Percentiles rank a stretch among this genome's conserved stretches.
phyloP scores from a whole-genome alignment of 768 basidiomycete species.

The Mycena vitilis region DNA sequence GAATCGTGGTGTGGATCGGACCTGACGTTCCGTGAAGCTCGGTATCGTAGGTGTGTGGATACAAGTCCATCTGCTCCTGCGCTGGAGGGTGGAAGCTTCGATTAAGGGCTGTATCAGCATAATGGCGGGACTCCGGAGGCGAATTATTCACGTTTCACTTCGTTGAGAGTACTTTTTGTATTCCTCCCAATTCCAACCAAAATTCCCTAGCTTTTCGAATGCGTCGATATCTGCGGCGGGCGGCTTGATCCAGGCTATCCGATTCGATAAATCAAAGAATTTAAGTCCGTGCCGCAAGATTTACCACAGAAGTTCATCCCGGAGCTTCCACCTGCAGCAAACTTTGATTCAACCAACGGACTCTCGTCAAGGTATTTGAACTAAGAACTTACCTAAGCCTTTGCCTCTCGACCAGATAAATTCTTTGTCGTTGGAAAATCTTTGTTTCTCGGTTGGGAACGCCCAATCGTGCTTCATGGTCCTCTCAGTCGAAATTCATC shows the following conservation, averaged over 20 bases:
- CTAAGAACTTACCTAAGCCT: conserved; percentile 43
- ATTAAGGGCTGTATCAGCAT: background rate
- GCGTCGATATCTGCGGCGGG: conserved; percentile 46
- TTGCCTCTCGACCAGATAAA: conserved; percentile 46
- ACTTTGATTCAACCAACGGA: background rate
- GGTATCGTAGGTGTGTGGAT: conserved; percentile 43
- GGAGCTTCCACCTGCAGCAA: conserved; percentile 54
- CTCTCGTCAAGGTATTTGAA: background rate
- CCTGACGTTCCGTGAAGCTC: conserved; percentile 42
- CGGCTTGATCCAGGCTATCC: conserved; percentile 43
- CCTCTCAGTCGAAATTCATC: background rate
- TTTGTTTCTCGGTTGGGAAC: conserved; percentile 46
- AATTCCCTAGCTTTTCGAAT: conserved; percentile 63
- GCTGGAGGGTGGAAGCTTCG: conserved; percentile 44
- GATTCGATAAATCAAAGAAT: too few relatives aligned
- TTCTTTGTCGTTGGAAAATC: conserved; percentile 41
- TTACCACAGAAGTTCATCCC: conserved; percentile 54
- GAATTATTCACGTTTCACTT: conserved; percentile 49
- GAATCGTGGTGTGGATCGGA: conserved; percentile 45
- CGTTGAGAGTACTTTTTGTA: conserved; percentile 52
- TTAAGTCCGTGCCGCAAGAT: background rate
- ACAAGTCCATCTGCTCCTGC: conserved; percentile 41
- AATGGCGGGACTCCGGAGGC: too few relatives aligned
- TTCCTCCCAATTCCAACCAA: conserved; percentile 65
- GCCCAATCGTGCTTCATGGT: conserved; percentile 47